Evolutionary conservation across 164 flowering plant genomes (phyloP).

Genomic region (Nymphaea colorata): DNA sequence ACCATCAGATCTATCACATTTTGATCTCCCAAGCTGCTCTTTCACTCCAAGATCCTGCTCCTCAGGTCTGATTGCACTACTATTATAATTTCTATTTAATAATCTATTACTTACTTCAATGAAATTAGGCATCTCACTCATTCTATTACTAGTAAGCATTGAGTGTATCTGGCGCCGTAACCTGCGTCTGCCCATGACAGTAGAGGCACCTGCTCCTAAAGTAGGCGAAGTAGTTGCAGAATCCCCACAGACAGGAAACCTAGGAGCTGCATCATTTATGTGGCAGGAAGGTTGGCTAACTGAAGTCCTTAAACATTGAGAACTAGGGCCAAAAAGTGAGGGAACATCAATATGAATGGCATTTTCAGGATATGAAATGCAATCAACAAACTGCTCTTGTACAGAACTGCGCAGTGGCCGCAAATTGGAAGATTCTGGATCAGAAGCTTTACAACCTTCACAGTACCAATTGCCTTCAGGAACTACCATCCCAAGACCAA

Average conservation of each 20-base stretch:
- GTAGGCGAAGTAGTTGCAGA: slow-evolving; percentile 34
- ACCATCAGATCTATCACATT: not conserved
- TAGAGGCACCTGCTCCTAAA: slow-evolving; percentile 31
- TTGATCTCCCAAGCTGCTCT: not conserved
- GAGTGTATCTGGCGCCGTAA: slow-evolving; percentile 58
- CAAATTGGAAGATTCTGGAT: slow-evolving; percentile 16
- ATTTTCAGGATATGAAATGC: slow-evolving; percentile 16
- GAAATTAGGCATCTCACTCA: slow-evolving; percentile 12
- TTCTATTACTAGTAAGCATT: slow-evolving; percentile 31
- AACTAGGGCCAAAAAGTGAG: not conserved
- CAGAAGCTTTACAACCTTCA: slow-evolving; percentile 65
- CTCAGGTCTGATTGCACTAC: slow-evolving; percentile 13
- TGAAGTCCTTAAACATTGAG: not conserved
- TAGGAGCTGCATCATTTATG: not conserved
- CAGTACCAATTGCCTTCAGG: slow-evolving; percentile 99
- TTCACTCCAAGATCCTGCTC: slow-evolving; percentile 12
- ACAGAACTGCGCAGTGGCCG: slow-evolving; percentile 21
- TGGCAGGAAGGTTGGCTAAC: not conserved
- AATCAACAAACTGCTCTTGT: slow-evolving; percentile 16
- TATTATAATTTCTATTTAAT: slow-evolving; percentile 3
- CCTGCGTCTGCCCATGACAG: slow-evolving; percentile 64
- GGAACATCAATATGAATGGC: slow-evolving; percentile 16
- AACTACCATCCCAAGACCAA: slow-evolving; percentile 86
- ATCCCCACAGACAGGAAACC: not conserved
- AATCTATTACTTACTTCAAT: slow-evolving; percentile 2